Evolutionary conservation across 345 rosid species (phyloP), one percentile per base, ranked within the genome.

Genomic region (Linum tenue): DNA sequence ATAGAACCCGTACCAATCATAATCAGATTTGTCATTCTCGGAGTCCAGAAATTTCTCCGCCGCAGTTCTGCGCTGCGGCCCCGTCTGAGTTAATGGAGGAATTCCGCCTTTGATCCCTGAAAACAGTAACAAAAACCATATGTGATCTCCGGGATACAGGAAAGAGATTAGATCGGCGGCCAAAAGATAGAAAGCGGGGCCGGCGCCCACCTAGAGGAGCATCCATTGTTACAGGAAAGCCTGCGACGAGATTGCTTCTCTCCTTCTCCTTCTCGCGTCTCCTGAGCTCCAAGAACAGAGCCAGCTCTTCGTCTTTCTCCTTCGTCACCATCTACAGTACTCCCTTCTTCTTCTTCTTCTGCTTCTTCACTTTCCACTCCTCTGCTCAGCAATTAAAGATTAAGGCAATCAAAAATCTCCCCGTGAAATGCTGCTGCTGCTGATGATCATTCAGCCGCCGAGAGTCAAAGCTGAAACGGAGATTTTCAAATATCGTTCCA

Each of bases 1-100:
- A 12, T 4, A 39, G 44, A 15, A 37, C 14, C 15, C 11, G 64
- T 69, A 74, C 77, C 77, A 74, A 62, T 74, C 77, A 50, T 65
- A 69, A 56, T 74, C 77, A 39, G 77, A 74, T 64, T 74, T 74
- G 1, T 74, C 73, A 38, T 69, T 74, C 66, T 65, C 77, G 8
- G 77, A 69, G 51, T 74, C 77, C 73, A 74, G 61, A 65, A 74
- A 65, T 55, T 56, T 74, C 39, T 65, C 77, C 6, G 73, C 70
- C 2, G 73, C 77, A 2, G 73, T 69, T 64, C 39, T 69, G 2
- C 77, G 67, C 2, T 50, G 38, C 14, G 70, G 73, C 64, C 55
- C 37, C 51, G 9, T 10, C 64, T 9, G 53, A 48, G 53, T 48
- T 9, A 15, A 12, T 48, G 53, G 11, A 6, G 53, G 14, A 48